Evolutionary conservation across 2,329 filamentous ascomycete species (phyloP).

Genomic region (Penicillium sclerotigenum): DNA sequence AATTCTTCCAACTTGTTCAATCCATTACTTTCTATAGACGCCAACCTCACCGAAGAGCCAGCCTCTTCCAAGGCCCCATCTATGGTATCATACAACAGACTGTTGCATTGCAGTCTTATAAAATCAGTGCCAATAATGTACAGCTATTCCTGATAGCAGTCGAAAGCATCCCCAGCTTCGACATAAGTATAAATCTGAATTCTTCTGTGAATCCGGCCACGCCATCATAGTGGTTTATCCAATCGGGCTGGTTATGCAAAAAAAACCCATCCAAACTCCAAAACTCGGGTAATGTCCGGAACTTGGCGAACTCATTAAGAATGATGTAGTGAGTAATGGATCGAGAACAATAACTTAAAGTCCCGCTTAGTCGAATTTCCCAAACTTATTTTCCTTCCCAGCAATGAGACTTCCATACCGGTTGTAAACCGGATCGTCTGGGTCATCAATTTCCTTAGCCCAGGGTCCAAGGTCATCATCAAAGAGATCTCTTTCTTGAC

Average conservation of each 20-base stretch:
- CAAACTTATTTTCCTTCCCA: slow-evolving; percentile 28
- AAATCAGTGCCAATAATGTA: background rate
- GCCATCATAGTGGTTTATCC: background rate
- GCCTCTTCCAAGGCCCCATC: background rate
- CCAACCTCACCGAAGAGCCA: background rate
- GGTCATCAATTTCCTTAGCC: slow-evolving; percentile 35
- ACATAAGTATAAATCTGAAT: background rate
- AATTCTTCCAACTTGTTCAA: background rate
- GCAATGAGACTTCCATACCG: slow-evolving; percentile 38
- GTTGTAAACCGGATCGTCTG: slow-evolving; percentile 38
- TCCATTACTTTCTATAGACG: background rate
- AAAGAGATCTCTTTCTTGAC: slow-evolving; percentile 47
- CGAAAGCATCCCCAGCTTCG: background rate
- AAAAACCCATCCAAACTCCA: background rate
- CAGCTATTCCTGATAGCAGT: background rate
- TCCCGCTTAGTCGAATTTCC: background rate
- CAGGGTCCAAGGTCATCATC: slow-evolving; percentile 46
- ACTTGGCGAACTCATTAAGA: background rate
- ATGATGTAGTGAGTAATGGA: background rate
- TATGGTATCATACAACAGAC: slow-evolving; percentile 1
- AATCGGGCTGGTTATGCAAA: background rate
- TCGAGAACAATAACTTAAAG: background rate
- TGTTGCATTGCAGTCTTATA: background rate
- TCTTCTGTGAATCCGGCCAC: background rate
- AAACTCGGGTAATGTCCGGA: background rate